Conservation (phyloP, 352 stramenopile species). For the Pythium angustatum region DNA sequence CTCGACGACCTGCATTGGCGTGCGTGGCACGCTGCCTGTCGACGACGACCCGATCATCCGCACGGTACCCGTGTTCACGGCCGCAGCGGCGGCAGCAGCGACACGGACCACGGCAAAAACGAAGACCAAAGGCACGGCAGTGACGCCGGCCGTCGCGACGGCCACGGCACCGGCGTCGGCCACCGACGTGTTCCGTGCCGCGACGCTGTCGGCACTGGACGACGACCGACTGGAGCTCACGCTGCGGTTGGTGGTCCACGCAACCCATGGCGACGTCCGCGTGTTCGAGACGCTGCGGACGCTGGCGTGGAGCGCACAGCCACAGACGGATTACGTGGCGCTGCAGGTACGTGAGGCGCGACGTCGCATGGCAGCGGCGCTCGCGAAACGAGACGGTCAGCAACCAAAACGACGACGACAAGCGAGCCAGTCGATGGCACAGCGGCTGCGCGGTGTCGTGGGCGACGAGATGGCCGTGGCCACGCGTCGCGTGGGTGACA, state of each 20-base stretch:
- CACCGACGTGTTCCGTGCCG: constrained; percentile 32
- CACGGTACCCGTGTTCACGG: constrained; percentile 56
- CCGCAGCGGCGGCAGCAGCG: too few species aligned
- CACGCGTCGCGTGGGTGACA: background rate
- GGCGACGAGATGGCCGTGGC: background rate
- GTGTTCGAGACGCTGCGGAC: constrained; percentile 57
- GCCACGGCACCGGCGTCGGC: constrained; percentile 40
- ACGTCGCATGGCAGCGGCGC: constrained; percentile 21
- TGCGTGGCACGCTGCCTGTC: constrained; percentile 48
- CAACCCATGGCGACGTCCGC: constrained; percentile 32
- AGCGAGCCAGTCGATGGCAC: background rate
- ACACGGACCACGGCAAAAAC: too few species aligned
- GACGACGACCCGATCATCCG: constrained; percentile 84
- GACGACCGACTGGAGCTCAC: constrained; percentile 67
- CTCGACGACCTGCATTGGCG: constrained; percentile 68
- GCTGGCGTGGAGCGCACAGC: constrained; percentile 49
- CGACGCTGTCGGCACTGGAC: constrained; percentile 52
- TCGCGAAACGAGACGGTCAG: constrained; percentile 25
- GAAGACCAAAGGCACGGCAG: too few species aligned
- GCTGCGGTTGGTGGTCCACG: constrained; percentile 57
- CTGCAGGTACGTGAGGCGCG: constrained; percentile 33
- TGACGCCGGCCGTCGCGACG: too few species aligned
- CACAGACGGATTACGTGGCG: constrained; percentile 56
- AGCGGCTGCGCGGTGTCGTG: background rate
- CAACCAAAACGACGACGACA: constrained; percentile 8